A percentile compares a stretch with the other conserved stretches of the same genome.
These are phyloP conservation scores for Penicillium turbatum DNA, from an alignment of 495 filamentous ascomycete genomes.

Conservation along the genomic window DNA sequence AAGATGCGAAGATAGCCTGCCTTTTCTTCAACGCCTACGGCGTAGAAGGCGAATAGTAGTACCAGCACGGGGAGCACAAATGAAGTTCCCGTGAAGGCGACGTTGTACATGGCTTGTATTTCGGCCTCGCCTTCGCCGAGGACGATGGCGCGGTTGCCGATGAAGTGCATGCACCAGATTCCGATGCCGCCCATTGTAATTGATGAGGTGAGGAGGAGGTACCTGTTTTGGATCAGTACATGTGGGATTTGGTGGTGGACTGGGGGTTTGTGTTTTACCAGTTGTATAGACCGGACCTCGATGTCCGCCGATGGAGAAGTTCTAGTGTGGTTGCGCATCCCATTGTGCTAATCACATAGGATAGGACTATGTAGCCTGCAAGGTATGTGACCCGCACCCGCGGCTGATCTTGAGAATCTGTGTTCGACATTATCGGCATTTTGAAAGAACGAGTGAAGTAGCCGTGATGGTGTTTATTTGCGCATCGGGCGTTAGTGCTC, in stretches of 20 bases:
- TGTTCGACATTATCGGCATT: conserved; percentile 20
- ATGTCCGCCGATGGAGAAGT: conserved; percentile 71
- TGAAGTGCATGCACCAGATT: conserved; percentile 85
- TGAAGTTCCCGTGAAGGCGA: conserved; percentile 68
- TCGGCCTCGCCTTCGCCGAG: conserved; percentile 56
- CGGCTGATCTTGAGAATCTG: conserved; percentile 5
- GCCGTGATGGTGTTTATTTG: not conserved
- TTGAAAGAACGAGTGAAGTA: not conserved
- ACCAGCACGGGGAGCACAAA: conserved; percentile 78
- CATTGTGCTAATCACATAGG: conserved; percentile 72
- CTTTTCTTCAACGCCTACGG: conserved; percentile 52
- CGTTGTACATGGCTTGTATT: conserved; percentile 69
- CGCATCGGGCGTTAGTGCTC: not conserved
- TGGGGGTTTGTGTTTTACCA: conserved; percentile 44
- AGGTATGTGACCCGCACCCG: conserved; percentile 44
- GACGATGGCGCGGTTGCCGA: conserved; percentile 75
- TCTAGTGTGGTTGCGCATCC: conserved; percentile 77
- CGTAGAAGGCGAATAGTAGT: conserved; percentile 65
- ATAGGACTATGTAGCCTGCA: conserved; percentile 62
- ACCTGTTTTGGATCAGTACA: conserved; percentile 40
- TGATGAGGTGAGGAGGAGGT: conserved; percentile 65
- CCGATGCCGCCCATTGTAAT: conserved; percentile 76
- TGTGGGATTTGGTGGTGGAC: not conserved
- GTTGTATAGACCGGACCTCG: conserved; percentile 62
- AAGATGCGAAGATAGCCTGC: conserved; percentile 54